Conservation (phyloP, 148 eudicot genomes). For the Heliosperma pusillum region DNA sequence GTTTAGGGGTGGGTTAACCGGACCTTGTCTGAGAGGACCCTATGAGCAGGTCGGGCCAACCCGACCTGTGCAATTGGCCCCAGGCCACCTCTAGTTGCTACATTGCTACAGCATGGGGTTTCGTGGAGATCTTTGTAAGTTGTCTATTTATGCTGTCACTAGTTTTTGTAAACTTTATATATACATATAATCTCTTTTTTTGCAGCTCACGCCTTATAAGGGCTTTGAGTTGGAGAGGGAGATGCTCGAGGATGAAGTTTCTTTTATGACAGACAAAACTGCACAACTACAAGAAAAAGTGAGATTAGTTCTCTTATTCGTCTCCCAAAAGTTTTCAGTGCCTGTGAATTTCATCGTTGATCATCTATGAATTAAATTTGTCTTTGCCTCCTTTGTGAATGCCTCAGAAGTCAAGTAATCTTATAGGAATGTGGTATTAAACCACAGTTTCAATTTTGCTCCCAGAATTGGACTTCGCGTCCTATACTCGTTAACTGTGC, state of each 20-base stretch:
- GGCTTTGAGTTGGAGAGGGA: slow-evolving; percentile 70
- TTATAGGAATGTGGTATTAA: too few relatives aligned
- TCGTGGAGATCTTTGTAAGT: not conserved
- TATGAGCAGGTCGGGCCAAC: too few relatives aligned
- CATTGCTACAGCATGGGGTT: not conserved
- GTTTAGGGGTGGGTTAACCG: too few relatives aligned
- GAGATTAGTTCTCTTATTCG: slow-evolving; percentile 5
- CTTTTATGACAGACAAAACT: slow-evolving; percentile 63
- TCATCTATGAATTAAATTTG: not conserved
- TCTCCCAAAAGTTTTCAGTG: not conserved
- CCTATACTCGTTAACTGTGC: too few relatives aligned
- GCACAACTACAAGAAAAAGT: slow-evolving; percentile 67
- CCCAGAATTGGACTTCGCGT: too few relatives aligned
- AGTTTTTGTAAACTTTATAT: not conserved
- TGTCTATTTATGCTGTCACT: not conserved
- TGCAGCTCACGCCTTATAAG: slow-evolving; percentile 51
- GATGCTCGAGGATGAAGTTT: slow-evolving; percentile 71
- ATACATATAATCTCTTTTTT: slow-evolving; percentile 20
- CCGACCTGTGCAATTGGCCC: too few relatives aligned
- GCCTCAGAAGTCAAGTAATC: not conserved
- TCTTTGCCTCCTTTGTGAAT: not conserved
- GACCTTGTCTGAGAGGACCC: too few relatives aligned
- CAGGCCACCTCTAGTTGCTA: not conserved
- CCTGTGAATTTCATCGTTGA: not conserved
- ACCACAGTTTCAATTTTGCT: too few relatives aligned